Base-by-base conservation (phyloP, 1,284 basidiomycete species). In the Schizophyllum amplum region DNA sequence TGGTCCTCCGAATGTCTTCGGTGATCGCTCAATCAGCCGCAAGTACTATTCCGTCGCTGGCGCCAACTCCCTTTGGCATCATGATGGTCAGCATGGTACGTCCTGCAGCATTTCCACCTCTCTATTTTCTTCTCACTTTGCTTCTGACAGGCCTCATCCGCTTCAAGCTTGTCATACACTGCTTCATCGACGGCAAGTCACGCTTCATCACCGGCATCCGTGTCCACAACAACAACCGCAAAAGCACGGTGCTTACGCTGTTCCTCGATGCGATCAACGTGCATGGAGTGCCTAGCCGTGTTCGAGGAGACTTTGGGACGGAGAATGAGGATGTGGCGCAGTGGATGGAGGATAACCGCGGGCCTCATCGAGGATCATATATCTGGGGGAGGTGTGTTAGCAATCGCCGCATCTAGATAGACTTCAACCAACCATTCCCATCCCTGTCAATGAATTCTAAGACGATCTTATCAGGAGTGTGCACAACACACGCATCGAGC, bases 81-180 rank as follows among this genome's bases (percentile, higher is more conserved):
- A 63, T 47, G 62, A 63, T 27, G 62, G 62, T 22, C 60, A 63
- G 22, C 62, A 63, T 48, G 62, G 61, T 60, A 26, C 4, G 49
- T 33, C n/a, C 11, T 11, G n/a, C n/a, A n/a, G n/a, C n/a, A n/a
- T 20, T 5, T 21, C 24, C 6, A 13, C n/a, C 25, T 22, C 21
- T 26, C 21, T 7, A 15, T 24, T 9, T 27, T 47, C 24, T 56
- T 7, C 3, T 55, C 17, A 24, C 4, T 22, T 24, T 17, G 47
- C 17, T 20, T 11, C 46, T 20, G 5, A 24, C 52, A 60, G 59
- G 59, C 22, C 60, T 71, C 15, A 71, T 72, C 47, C 61, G 64
- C 5, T 73, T 60, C 63, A 70, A 70, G 51, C 64, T 74, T n/a
- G 68, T 74, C 25, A 71, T 68, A 0, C 72, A 75, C 56, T 63